Evolutionary conservation across 768 basidiomycete species (phyloP).

Genomic region (Podaxis rugospora): DNA sequence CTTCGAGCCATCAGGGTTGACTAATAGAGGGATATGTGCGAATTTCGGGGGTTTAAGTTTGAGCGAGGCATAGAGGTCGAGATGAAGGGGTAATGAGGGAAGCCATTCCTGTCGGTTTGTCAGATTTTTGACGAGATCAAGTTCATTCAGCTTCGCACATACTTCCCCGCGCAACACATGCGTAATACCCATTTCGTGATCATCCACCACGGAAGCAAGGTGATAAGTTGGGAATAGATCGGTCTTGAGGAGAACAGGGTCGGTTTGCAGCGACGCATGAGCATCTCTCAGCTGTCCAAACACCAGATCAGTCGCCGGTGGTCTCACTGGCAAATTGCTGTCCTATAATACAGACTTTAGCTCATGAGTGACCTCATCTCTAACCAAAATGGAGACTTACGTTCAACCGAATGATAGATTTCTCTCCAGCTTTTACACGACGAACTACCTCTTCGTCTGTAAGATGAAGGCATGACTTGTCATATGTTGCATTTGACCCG

Average conservation of each 20-base stretch:
- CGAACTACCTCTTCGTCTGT: slow-evolving; percentile 83
- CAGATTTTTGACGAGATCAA: neutral
- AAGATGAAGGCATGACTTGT: slow-evolving; percentile 82
- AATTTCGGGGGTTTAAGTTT: slow-evolving; percentile 65
- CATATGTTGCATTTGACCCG: slow-evolving; percentile 80
- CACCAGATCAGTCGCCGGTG: slow-evolving; percentile 59
- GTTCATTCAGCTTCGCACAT: slow-evolving; percentile 12
- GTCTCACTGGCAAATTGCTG: slow-evolving; percentile 46
- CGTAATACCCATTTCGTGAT: slow-evolving; percentile 93
- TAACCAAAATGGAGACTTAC: slow-evolving; percentile 37
- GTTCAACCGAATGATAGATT: slow-evolving; percentile 81
- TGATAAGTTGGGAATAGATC: slow-evolving; percentile 96
- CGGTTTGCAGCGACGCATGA: slow-evolving; percentile 76
- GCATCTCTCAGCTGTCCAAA: slow-evolving; percentile 75
- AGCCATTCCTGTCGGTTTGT: slow-evolving; percentile 78
- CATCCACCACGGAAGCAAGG: slow-evolving; percentile 90
- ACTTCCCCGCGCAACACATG: slow-evolving; percentile 96
- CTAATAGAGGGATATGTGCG: slow-evolving; percentile 85
- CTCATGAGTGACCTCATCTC: neutral
- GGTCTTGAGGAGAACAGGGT: slow-evolving; percentile 88
- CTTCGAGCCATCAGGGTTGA: slow-evolving; percentile 89
- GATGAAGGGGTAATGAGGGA: slow-evolving; percentile 86
- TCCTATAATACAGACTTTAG: slow-evolving; percentile 37
- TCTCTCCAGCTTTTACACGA: slow-evolving; percentile 70
- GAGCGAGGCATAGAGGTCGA: slow-evolving; percentile 82